These are phyloP conservation scores for Vitis cinerea DNA, from an alignment of 164 flowering plant species.

Conservation along the genomic window DNA sequence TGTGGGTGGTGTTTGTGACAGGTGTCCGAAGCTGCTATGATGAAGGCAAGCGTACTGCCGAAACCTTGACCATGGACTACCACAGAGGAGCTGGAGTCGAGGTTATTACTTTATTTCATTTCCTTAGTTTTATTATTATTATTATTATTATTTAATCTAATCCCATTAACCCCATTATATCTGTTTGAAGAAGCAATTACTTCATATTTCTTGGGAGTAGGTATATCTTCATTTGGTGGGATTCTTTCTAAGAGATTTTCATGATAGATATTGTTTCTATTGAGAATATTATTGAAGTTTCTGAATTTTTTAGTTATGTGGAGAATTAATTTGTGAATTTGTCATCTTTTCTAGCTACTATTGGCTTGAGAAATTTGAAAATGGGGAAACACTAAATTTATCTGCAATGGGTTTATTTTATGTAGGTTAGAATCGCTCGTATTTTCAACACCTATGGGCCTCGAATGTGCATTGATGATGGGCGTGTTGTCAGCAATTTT, in stretches of 20 bases:
- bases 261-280: neutral
- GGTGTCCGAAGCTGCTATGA: slow-evolving; percentile 94
- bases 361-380: too few relatives aligned
- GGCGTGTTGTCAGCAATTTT: slow-evolving; percentile 95
- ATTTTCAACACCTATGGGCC: slow-evolving; percentile 97
- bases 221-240: neutral
- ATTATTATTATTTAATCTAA: neutral
- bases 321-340: too few relatives aligned
- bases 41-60: slow-evolving; percentile 87
- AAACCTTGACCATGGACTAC: slow-evolving; percentile 84
- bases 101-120: slow-evolving; percentile 28
- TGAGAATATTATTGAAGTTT: neutral
- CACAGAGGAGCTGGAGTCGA: slow-evolving; percentile 88
- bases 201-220: neutral
- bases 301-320: too few relatives aligned
- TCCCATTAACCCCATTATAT: neutral
- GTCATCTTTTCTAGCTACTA: too few relatives aligned
- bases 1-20: slow-evolving; percentile 31
- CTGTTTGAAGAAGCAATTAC: neutral
- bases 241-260: too few relatives aligned
- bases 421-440: slow-evolving; percentile 94
- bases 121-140: neutral
- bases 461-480: slow-evolving; percentile 95
- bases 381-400: too few relatives aligned
- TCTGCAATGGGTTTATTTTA: neutral